These are phyloP conservation scores for Bipolaris oryzae DNA, from an alignment of 2,329 filamentous ascomycete genomes.

Conservation along the genomic window DNA sequence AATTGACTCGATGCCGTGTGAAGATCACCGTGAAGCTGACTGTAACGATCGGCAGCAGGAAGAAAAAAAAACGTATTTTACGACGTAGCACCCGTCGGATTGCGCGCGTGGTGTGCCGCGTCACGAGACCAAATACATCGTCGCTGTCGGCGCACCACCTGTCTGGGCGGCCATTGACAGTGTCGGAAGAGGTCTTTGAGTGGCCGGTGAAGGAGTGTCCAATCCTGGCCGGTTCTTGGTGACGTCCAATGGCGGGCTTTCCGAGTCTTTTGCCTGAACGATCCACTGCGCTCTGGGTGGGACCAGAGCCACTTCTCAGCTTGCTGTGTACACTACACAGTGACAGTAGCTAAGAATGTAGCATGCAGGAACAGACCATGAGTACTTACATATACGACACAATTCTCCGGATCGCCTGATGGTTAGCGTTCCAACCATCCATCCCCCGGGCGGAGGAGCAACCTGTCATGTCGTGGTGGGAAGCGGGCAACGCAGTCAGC, in stretches of 20 bases:
- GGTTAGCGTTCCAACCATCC: neutral
- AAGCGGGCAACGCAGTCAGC: slow-evolving; percentile 14
- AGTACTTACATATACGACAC: neutral
- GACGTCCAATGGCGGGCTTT: slow-evolving; percentile 16
- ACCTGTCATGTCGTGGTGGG: slow-evolving; percentile 10
- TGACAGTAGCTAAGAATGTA: neutral
- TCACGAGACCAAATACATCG: neutral
- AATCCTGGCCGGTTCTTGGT: neutral
- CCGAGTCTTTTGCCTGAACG: slow-evolving; percentile 3
- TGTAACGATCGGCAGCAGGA: neutral
- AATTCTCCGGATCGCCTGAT: slow-evolving; percentile 9
- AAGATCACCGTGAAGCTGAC: slow-evolving; percentile 3
- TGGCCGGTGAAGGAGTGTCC: slow-evolving; percentile 1
- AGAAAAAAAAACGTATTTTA: neutral
- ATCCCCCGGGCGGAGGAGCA: slow-evolving; percentile 2
- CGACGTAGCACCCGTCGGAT: neutral
- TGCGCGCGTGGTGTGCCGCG: neutral
- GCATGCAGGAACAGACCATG: neutral
- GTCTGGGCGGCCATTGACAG: neutral
- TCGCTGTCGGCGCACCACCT: neutral
- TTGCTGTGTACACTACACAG: neutral
- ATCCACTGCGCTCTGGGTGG: slow-evolving; percentile 5
- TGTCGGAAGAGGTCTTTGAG: neutral
- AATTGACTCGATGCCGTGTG: no score
- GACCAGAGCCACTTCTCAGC: slow-evolving; percentile 4